A percentile compares a stretch with the other conserved stretches of the same genome.
These are phyloP conservation scores for Lobulomyces angularis DNA, from an alignment of 192 early-diverging fungal genomes.

Conservation along the genomic window DNA sequence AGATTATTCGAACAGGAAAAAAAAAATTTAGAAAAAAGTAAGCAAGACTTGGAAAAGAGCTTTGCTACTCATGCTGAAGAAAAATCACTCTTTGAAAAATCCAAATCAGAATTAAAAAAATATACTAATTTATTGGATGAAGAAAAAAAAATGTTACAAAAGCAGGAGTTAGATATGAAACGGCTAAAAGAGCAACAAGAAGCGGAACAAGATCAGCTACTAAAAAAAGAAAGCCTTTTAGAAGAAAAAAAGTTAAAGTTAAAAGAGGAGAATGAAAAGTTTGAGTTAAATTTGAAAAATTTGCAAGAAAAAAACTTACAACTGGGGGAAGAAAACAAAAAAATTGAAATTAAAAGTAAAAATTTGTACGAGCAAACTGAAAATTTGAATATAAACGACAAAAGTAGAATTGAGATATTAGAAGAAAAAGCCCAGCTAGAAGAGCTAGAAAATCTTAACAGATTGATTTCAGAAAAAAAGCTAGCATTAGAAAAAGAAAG, in stretches of 20 bases:
- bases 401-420: no score
- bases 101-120: no score
- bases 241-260: slow-evolving; percentile 3
- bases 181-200: neutral
- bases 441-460: no score
- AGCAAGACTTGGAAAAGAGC: slow-evolving; percentile 4
- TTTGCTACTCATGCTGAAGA: no score
- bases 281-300: slow-evolving; percentile 6
- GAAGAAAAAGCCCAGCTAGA: no score
- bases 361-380: slow-evolving; percentile 5
- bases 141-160: slow-evolving; percentile 1
- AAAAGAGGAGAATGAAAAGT: slow-evolving; percentile 4
- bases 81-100: no score
- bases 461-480: no score
- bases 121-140: slow-evolving; percentile 2
- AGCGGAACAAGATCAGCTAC: slow-evolving; percentile 1
- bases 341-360: slow-evolving; percentile 5
- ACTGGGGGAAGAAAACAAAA: slow-evolving; percentile 6
- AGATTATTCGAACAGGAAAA: slow-evolving; percentile 3
- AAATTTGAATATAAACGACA: no score
- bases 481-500: no score
- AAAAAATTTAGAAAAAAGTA: slow-evolving; percentile 3
- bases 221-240: slow-evolving; percentile 6
- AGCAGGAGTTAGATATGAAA: neutral
- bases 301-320: slow-evolving; percentile 2